Base-by-base conservation (phyloP, 2,329 filamentous ascomycete genomes). In the Pyrenochaeta sp. region DNA sequence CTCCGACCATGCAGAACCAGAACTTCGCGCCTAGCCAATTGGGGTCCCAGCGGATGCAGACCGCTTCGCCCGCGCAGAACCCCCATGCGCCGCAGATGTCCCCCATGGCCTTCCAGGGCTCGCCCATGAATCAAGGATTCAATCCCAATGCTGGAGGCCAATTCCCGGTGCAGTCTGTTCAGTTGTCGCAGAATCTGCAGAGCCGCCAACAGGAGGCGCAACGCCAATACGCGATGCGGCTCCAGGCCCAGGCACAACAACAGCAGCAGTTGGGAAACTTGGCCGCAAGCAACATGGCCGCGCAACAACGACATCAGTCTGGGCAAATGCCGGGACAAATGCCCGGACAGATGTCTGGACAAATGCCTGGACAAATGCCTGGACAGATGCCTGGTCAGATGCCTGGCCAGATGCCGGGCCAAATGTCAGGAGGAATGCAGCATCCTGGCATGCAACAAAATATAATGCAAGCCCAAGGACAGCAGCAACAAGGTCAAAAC, bases 51-150 rank as follows among this genome's bases (percentile, higher is more conserved):
- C 61, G 91, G 63, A 90, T 97, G 71, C 88, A 91, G 55, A 96
- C 93, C 31, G 88, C 90, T 29, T 97, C 94, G 21, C 93, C 94
- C 3, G 96, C 94, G 30, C 93, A 94, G 8, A 93, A 94, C 71
- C 72, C 73, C 44, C 72, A 72, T 58, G 74, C 72, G 65, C 68
- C 66, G 20, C 70, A 73, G 39, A 73, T 73, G 69, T 71, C 68
- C 3, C 58, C 65, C 34, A 71, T 70, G 67, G 65, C 53, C 45
- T 71, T 67, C 48, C 66, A 67, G 34, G 57, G 55, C 44, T 65
- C 65, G 10, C 61, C 63, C 3, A 68, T 69, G 62, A 61, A 60
- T 31, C 74, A 70, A 34, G 61, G 55, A 28, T 76, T 71, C 52
- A 71, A 71, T 38, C 69, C 65, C 41, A 77, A 71, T 41, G 55